Base-by-base conservation (phyloP, 306 rosid species). In the Quercus agrifolia region DNA sequence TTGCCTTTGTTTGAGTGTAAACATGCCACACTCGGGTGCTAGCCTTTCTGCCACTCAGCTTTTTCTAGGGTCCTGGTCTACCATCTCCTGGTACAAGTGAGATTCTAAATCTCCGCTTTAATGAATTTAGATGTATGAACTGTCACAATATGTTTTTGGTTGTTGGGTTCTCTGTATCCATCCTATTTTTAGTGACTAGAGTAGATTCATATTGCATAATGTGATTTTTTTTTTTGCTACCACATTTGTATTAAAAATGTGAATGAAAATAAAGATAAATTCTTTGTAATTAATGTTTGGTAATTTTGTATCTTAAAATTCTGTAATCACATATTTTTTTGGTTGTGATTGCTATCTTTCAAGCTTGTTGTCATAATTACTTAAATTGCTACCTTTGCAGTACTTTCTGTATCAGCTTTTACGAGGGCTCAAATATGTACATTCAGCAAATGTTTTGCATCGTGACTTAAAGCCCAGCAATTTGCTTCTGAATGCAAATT, bases 391-490 rank as follows among this genome's bases (percentile, higher is more conserved):
- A 44, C 71, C 51, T 78, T 76, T 76, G 56, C 97, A 95, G 99
- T 95, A 90, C 88, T 95, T 95, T 88, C 85, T 95, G 80, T 95
- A 95, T 82, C 99, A 95, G 84, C 78, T 95, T 86, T 75, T 95
- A 80, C 93, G 99, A 71, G 99, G 99, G 76, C 99, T 95, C 80
- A 95, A 90, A 64, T 93, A 90, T 56, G 88, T 95, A 38, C 99
- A 95, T 85, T 95, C 99, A 31, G 98, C 99, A 64, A 86, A 86
- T 85, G 98, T 95, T 78, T 83, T 95, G 85, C 99, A 95, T 79
- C 99, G 99, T 14, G 99, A 95, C 79, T 88, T 95, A 73, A 95
- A 95, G 90, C 99, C 99, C 63, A 95, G 97, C 87, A 95, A 95
- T 84, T 83, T 95, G 89, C 83, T 95, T 49, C 85, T 95, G 85